Evolutionary conservation across 441 rosid genomes (phyloP).

Genomic region (Arabidopsis hybrid): DNA sequence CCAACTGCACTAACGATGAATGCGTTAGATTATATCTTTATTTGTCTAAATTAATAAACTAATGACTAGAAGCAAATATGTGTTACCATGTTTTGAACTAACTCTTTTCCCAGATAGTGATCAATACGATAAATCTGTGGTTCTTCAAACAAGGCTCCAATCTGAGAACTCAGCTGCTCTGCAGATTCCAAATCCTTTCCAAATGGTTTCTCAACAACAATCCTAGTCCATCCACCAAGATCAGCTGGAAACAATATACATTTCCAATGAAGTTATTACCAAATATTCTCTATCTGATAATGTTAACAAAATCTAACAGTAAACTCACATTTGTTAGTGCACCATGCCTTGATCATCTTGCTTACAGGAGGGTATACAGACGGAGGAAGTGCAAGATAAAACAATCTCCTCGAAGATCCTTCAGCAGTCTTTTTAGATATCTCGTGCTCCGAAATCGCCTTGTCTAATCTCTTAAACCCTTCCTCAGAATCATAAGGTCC

Average conservation of each 20-base stretch:
- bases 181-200: constrained; percentile 92
- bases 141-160: constrained; percentile 91
- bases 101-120: constrained; percentile 95
- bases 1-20: constrained; percentile 65
- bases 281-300: constrained; percentile 1
- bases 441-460: constrained; percentile 83
- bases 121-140: constrained; percentile 95
- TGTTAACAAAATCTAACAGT: background rate
- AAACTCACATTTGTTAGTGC: constrained; percentile 88
- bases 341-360: constrained; percentile 83
- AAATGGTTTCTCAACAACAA: constrained; percentile 98
- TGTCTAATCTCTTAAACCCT: constrained; percentile 80
- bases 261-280: constrained; percentile 1
- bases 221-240: constrained; percentile 96
- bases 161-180: constrained; percentile 84
- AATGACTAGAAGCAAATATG: constrained; percentile 12
- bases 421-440: constrained; percentile 62
- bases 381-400: constrained; percentile 98
- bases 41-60: constrained; percentile 29
- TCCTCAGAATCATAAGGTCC: constrained; percentile 92
- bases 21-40: constrained; percentile 30
- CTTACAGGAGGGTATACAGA: constrained; percentile 94
- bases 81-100: constrained; percentile 97
- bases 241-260: constrained; percentile 59
- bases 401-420: constrained; percentile 90